Percentiles rank a stretch among this genome's conserved stretches.
Evolutionary conservation across 1,284 basidiomycete species (phyloP).

Genomic region (Trichosporon asahii): DNA sequence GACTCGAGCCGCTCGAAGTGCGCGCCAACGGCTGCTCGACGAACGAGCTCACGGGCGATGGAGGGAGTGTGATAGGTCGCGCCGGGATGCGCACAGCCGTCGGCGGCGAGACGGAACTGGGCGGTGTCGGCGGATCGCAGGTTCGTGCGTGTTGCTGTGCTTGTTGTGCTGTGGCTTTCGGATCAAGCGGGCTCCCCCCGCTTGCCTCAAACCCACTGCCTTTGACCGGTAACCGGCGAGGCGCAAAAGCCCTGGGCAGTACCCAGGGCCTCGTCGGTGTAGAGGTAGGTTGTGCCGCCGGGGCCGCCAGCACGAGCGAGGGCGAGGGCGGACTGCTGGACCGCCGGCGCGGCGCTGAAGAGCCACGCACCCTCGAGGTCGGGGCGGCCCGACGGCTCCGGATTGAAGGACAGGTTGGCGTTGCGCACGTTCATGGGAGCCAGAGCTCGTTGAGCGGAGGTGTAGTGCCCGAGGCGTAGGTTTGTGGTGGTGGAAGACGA

Average conservation of each 20-base stretch:
- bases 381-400: not conserved
- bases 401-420: not conserved
- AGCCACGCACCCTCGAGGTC: conserved; percentile 18
- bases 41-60: conserved; percentile 4
- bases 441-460: conserved; percentile 10
- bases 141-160: not conserved
- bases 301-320: conserved; percentile 46
- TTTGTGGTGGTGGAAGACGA: conserved; percentile 8
- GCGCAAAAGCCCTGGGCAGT: conserved; percentile 28
- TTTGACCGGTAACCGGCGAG: conserved; percentile 44
- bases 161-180: not conserved
- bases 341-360: conserved; percentile 28
- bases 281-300: conserved; percentile 45
- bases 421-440: conserved; percentile 12
- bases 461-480: conserved; percentile 7
- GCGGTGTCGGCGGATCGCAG: conserved; percentile 13
- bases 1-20: conserved; percentile 4
- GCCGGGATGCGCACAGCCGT: conserved; percentile 9
- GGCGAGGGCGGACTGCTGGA: conserved; percentile 38
- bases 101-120: conserved; percentile 4
- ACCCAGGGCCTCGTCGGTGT: conserved; percentile 34
- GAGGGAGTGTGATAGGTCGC: conserved; percentile 1
- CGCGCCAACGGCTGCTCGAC: conserved; percentile 7
- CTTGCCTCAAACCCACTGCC: conserved; percentile 54
- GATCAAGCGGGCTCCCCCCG: conserved; percentile 48